These are phyloP conservation scores for Hsuehochloa calcarea DNA, from an alignment of 176 grass and related monocot species.

Conservation along the genomic window DNA sequence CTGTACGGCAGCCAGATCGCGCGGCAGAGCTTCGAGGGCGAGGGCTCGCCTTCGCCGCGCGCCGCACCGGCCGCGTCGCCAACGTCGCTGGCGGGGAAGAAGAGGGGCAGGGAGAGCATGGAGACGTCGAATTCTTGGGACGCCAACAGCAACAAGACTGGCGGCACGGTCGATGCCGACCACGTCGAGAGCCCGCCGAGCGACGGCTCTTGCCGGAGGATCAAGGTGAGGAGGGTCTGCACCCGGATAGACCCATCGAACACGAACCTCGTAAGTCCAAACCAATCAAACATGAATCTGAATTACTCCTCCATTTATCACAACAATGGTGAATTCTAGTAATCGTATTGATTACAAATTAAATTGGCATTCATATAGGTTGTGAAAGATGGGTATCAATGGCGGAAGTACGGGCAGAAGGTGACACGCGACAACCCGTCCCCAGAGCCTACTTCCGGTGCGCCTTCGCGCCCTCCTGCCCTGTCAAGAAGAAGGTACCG, in stretches of 20 bases:
- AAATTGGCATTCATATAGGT: constrained; percentile 25
- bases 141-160: not conserved
- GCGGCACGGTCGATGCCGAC: not conserved
- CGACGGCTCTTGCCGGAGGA: constrained; percentile 40
- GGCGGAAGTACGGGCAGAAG: constrained; percentile 98
- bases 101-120: constrained; percentile 43
- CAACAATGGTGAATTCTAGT: not conserved
- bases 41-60: not conserved
- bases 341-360: not conserved
- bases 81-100: constrained; percentile 25
- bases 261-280: constrained; percentile 49
- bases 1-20: constrained; percentile 22
- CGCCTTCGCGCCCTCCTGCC: constrained; percentile 79
- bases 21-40: constrained; percentile 2
- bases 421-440: constrained; percentile 90
- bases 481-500: constrained; percentile 89
- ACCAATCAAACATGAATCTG: not conserved
- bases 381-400: constrained; percentile 87
- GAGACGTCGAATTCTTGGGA: constrained; percentile 20
- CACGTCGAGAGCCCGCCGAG: constrained; percentile 21
- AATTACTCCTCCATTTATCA: not conserved
- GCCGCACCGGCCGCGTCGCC: not conserved
- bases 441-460: constrained; percentile 82
- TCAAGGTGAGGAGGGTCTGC: constrained; percentile 46
- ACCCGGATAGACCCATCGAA: constrained; percentile 61